Evolutionary conservation across 768 basidiomycete species (phyloP), one percentile per base, ranked within the genome.

Genomic region (Lyophyllum atratum): DNA sequence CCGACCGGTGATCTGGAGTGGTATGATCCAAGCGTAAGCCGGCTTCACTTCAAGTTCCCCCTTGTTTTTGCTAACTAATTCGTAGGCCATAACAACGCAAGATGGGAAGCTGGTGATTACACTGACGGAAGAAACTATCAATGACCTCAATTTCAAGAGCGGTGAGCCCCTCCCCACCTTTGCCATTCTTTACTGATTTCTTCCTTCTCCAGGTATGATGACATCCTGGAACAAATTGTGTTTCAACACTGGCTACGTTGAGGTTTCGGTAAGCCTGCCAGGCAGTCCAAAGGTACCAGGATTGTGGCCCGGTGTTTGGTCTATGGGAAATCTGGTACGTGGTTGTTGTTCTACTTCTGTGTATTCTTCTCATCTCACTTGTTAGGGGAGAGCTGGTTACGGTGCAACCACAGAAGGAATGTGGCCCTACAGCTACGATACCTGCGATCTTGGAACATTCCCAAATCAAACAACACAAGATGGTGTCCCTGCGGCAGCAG

Each of bases 141-240:
- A 97, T 67, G 82, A 92, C 63, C 79, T 98, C 57, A 91, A 95
- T 70, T 98, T 91, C 69, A 73, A 85, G 71, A 90, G 88, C 54
- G 93, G 89, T 78, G 73, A 66, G 85, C 70, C 59, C 37, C 34
- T 79, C 78, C 26, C 78, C 55, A 71, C 15, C 55, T 52, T 60
- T 21, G 52, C 48, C 15, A 46, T 28, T 26, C 48, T 59, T 28
- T 64, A 21, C 51, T 63, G 25, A 50, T 22, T 44, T 55, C 24
- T 29, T 49, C 3, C 19, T 43, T 22, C 49, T 19, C 34, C 56
- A 82, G 85, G 84, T 34, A 88, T 89, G 87, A 52, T 95, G 10
- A 86, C 89, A 62, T 82, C 86, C 12, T 97, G 95, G 95, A 96
- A 97, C 74, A 93, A 97, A 73, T 73, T 97, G 53, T 98, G 95